Conservation (phyloP, 1,284 basidiomycete genomes). For the Ceratobasidium sp. region DNA sequence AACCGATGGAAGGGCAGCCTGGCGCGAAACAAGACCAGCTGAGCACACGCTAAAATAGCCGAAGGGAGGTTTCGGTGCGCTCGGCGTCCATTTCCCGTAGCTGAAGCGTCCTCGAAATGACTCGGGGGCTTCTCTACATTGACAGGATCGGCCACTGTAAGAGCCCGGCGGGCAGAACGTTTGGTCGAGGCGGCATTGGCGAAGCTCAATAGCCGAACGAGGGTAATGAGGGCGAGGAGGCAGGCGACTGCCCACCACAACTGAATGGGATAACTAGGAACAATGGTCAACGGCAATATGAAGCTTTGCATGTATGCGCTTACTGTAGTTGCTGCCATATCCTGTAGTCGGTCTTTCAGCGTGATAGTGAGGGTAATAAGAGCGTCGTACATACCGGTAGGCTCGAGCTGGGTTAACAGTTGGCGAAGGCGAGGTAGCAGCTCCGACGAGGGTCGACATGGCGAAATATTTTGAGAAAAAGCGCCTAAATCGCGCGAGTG, state of each 20-base stretch:
- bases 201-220: constrained; percentile 56
- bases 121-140: constrained; percentile 10
- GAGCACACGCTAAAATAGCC: constrained; percentile 1
- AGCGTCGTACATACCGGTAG: constrained; percentile 19
- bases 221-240: constrained; percentile 59
- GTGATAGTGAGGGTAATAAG: neutral
- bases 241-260: constrained; percentile 51
- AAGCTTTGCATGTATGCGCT: neutral
- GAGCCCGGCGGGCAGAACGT: constrained; percentile 12
- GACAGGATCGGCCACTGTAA: neutral
- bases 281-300: neutral
- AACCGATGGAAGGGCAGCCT: constrained; percentile 46
- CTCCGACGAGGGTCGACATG: constrained; percentile 15
- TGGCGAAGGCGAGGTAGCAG: neutral
- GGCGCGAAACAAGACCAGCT: constrained; percentile 40
- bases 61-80: constrained; percentile 27
- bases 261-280: constrained; percentile 26
- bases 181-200: constrained; percentile 28
- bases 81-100: constrained; percentile 14
- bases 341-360: neutral
- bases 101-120: neutral
- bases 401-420: constrained; percentile 26
- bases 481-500: neutral
- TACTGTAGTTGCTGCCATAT: constrained; percentile 25
- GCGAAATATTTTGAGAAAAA: constrained; percentile 9